A percentile compares a stretch with the other conserved stretches of the same genome.
Evolutionary conservation across 2,329 filamentous ascomycete genomes (phyloP).

Genomic region (Dothistroma septosporum): DNA sequence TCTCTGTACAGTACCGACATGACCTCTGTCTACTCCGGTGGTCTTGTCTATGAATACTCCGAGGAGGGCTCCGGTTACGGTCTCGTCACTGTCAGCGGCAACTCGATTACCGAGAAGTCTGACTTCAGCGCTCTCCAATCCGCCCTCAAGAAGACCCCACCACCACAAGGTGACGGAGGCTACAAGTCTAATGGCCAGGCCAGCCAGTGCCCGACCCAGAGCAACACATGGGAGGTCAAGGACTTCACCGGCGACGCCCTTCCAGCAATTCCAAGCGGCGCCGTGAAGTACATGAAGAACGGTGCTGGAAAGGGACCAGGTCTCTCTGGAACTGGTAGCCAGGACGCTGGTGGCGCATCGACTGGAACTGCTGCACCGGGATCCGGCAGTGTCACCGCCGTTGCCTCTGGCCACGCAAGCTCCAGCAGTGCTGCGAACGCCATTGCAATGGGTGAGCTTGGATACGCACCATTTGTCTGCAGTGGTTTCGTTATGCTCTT

Average conservation of each 20-base stretch:
- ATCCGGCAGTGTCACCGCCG: constrained; percentile 45
- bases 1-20: constrained; percentile 79
- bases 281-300: constrained; percentile 53
- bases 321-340: constrained; percentile 53
- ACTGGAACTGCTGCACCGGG: constrained; percentile 48
- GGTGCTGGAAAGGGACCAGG: constrained; percentile 57
- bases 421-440: constrained; percentile 41
- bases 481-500: constrained; percentile 50
- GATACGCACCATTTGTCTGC: constrained; percentile 50
- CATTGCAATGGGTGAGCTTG: constrained; percentile 44
- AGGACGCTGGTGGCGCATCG: constrained; percentile 51
- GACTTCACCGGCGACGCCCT: constrained; percentile 45
- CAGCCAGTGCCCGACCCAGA: constrained; percentile 52
- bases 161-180: constrained; percentile 55
- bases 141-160: constrained; percentile 48
- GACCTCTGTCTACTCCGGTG: constrained; percentile 88
- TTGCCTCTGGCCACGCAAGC: constrained; percentile 30
- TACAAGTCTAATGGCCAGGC: constrained; percentile 54
- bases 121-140: constrained; percentile 61
- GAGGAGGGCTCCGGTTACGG: constrained; percentile 74
- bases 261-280: constrained; percentile 54
- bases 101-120: constrained; percentile 48
- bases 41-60: constrained; percentile 91
- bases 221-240: constrained; percentile 54
- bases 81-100: constrained; percentile 62